These are phyloP conservation scores for Aspergillus sclerotiicarbonarius DNA, from an alignment of 495 filamentous ascomycete genomes.

Conservation along the genomic window DNA sequence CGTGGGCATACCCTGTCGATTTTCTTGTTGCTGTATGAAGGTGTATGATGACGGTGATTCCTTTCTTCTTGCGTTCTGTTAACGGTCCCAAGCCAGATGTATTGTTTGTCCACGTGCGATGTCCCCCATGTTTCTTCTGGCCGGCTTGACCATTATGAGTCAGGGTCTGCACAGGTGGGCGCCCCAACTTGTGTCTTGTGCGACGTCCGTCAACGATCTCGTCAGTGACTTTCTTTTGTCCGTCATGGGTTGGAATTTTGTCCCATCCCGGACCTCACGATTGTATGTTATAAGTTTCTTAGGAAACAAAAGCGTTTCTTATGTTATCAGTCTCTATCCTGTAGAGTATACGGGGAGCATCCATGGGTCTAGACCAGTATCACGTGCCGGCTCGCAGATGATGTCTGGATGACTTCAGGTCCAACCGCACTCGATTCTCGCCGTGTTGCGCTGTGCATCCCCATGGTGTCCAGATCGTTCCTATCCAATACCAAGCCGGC, in stretches of 20 bases:
- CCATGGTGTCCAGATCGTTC: not conserved
- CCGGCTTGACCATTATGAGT: not conserved
- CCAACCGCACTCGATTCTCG: not conserved
- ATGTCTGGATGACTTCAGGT: conserved; percentile 10
- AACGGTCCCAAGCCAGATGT: conserved; percentile 9
- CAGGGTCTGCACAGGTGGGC: not conserved
- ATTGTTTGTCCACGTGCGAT: conserved; percentile 13
- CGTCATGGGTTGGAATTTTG: conserved; percentile 7
- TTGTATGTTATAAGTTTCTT: conserved; percentile 15
- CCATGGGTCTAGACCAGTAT: too few relatives aligned
- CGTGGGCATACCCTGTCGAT: conserved; percentile 50
- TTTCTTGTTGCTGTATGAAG: conserved; percentile 32
- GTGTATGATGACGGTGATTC: conserved; percentile 34
- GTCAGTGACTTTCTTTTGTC: not conserved
- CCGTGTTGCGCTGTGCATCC: not conserved
- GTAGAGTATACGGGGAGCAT: too few relatives aligned
- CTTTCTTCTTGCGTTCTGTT: conserved; percentile 13
- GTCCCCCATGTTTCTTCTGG: conserved; percentile 8
- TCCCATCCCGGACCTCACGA: conserved; percentile 13
- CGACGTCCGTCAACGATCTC: not conserved
- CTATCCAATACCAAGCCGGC: not conserved
- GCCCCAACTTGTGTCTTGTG: not conserved
- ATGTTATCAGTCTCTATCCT: too few relatives aligned
- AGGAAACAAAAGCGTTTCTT: conserved; percentile 13
- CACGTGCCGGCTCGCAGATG: not conserved